Conservation (phyloP, 2,329 filamentous ascomycete genomes). For the Aspergillus alliaceus region DNA sequence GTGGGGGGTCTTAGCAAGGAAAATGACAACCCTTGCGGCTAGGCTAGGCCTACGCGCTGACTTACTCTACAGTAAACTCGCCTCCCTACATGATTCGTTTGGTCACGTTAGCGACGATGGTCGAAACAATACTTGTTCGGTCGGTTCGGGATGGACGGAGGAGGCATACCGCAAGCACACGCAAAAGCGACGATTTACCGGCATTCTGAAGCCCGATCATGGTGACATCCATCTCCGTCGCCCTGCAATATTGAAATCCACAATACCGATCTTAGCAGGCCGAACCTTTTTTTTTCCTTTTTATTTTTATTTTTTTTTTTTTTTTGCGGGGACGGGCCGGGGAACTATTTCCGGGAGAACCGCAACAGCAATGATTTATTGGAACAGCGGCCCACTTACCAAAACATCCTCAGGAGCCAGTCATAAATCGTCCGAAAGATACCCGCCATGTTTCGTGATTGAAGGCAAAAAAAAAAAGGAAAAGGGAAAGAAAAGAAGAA, state of each 20-base stretch:
- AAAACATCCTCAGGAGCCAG: slow-evolving; percentile 97
- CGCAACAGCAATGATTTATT: slow-evolving; percentile 19
- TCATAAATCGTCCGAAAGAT: slow-evolving; percentile 95
- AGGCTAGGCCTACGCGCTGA: slow-evolving; percentile 25
- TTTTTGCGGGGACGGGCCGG: slow-evolving; percentile 37
- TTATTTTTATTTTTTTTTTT: no score
- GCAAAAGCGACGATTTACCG: slow-evolving; percentile 91
- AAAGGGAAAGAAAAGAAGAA: slow-evolving; percentile 10
- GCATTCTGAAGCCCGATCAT: slow-evolving; percentile 99
- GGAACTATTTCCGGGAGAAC: slow-evolving; percentile 26
- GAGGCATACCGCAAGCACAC: slow-evolving; percentile 85
- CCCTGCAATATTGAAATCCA: slow-evolving; percentile 58
- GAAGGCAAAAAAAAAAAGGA: slow-evolving; percentile 8
- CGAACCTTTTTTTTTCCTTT: slow-evolving; percentile 22
- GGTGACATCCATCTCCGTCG: slow-evolving; percentile 98
- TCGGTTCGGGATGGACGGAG: background rate
- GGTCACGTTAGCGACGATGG: slow-evolving; percentile 16
- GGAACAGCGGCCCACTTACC: slow-evolving; percentile 60
- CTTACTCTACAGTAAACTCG: slow-evolving; percentile 98
- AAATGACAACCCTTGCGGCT: background rate
- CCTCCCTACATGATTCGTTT: slow-evolving; percentile 65
- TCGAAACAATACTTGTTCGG: slow-evolving; percentile 14
- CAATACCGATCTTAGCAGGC: slow-evolving; percentile 18
- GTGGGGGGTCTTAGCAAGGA: slow-evolving; percentile 31
- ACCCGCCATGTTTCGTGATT: slow-evolving; percentile 69